Conservation (phyloP, 345 rosid genomes). For the Angophora floribunda region DNA sequence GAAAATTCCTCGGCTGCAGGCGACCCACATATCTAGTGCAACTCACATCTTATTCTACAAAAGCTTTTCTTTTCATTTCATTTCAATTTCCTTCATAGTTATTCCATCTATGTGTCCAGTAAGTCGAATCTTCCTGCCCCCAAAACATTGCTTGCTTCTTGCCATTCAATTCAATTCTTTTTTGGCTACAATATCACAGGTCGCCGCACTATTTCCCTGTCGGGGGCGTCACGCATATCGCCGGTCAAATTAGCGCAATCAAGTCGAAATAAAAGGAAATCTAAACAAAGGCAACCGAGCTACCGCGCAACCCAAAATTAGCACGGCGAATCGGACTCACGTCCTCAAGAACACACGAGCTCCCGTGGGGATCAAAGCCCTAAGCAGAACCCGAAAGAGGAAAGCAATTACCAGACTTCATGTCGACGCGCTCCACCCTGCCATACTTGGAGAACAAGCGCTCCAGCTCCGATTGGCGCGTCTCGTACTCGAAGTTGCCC, state of each 20-base stretch:
- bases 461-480: constrained; percentile 77
- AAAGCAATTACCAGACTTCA: constrained; percentile 67
- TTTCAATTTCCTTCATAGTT: not conserved
- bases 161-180: not conserved
- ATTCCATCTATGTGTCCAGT: not conserved
- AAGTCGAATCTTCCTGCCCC: not conserved
- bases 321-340: not conserved
- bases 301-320: not conserved
- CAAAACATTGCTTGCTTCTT: not conserved
- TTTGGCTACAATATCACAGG: not conserved
- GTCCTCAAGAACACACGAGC: not conserved
- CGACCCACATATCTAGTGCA: not conserved
- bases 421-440: constrained; percentile 74
- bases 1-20: constrained; percentile 1
- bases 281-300: not conserved
- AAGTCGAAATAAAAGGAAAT: not conserved
- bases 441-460: constrained; percentile 69
- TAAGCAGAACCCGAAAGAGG: not conserved
- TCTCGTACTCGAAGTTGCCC: constrained; percentile 76
- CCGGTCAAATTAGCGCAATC: not conserved
- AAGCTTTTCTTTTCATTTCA: not conserved
- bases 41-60: not conserved
- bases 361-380: not conserved
- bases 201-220: not conserved
- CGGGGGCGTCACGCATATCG: not conserved